phyloP scores from a whole-genome alignment of 768 basidiomycete species.

The Boletus sensibilis region DNA sequence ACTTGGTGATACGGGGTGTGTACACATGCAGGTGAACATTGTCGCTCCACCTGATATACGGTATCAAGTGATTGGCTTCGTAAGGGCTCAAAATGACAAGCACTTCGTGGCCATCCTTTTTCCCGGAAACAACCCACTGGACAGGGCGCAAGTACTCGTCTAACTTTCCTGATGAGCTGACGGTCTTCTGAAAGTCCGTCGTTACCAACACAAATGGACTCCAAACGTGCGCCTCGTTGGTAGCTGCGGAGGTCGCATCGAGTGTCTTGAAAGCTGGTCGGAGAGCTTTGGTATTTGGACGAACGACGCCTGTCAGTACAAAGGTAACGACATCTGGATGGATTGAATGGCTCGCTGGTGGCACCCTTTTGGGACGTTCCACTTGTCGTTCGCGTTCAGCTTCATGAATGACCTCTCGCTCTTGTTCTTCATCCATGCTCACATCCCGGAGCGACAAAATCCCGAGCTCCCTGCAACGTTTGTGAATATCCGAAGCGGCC shows the following conservation, averaged over 20 bases:
- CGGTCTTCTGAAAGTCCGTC: slow-evolving; percentile 14
- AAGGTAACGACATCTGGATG: slow-evolving; percentile 22
- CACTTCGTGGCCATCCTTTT: neutral
- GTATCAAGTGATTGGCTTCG: slow-evolving; percentile 40
- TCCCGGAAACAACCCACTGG: slow-evolving; percentile 27
- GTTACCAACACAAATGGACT: slow-evolving; percentile 16
- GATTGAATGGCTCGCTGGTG: slow-evolving; percentile 24
- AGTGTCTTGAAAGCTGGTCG: slow-evolving; percentile 15
- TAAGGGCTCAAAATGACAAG: slow-evolving; percentile 43
- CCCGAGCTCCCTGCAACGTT: slow-evolving; percentile 19
- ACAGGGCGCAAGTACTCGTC: slow-evolving; percentile 30
- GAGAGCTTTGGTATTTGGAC: slow-evolving; percentile 19
- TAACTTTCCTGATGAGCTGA: neutral
- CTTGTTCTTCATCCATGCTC: slow-evolving; percentile 48
- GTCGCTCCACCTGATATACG: slow-evolving; percentile 33
- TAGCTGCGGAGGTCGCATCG: neutral
- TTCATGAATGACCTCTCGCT: slow-evolving; percentile 48
- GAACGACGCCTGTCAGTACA: slow-evolving; percentile 31
- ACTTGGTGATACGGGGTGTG: slow-evolving; percentile 36
- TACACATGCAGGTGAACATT: slow-evolving; percentile 43
- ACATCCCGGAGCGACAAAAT: slow-evolving; percentile 13
- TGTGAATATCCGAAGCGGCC: slow-evolving; percentile 8
- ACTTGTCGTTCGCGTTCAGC: slow-evolving; percentile 41
- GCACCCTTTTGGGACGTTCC: slow-evolving; percentile 34
- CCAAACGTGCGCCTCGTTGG: slow-evolving; percentile 25